Evolutionary conservation across 192 early-diverging fungal genomes (phyloP), one percentile per base, ranked within the genome.

Genomic region (Dissophora globulifera): DNA sequence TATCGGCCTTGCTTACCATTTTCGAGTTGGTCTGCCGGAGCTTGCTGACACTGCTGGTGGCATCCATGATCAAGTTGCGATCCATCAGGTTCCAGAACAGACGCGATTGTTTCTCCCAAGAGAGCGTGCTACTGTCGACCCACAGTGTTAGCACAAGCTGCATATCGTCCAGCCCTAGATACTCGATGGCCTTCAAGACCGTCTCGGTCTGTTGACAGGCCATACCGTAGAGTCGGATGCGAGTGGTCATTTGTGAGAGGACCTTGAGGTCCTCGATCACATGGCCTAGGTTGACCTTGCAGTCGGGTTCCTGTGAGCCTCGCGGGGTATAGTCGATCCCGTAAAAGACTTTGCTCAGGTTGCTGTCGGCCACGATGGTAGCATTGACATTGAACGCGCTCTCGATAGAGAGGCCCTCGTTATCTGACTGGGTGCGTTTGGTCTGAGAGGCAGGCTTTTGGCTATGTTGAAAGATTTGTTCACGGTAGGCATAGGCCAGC

Each of bases 191-290:
- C 25, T 84, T 82, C 38, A 91, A 57, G 5, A 88, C 82, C 11
- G 79, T 79, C 58, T 89, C 86, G 41, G 86, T 78, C 49, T 85
- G 82, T 52, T 88, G 79, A 72, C 90, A 91, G 66, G 88, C 88
- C 80, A 87, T 83, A 15, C 84, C 84, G 79, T 89, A 91, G 62
- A 91, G 71, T 60, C 90, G 82, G 29, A 89, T 78, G 25, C 84
- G 53, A 49, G 82, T 82, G 35, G 88, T 89, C 63, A 86, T 62
- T 38, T 84, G 69, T 41, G 80, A 75, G 2, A 91, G 57, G 7
- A 86, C 63, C 49, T 84, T 81, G 53, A 89, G 74, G 58, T 91
- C 90, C 40, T 81, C 85, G 26, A 85, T 83, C 20, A 89, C 85
- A 11, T 78, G 71, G 16, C 86, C 82, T 20, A 87, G 69, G 12